Conservation (phyloP, 306 rosid species). For the Lathyrus oleraceus region DNA sequence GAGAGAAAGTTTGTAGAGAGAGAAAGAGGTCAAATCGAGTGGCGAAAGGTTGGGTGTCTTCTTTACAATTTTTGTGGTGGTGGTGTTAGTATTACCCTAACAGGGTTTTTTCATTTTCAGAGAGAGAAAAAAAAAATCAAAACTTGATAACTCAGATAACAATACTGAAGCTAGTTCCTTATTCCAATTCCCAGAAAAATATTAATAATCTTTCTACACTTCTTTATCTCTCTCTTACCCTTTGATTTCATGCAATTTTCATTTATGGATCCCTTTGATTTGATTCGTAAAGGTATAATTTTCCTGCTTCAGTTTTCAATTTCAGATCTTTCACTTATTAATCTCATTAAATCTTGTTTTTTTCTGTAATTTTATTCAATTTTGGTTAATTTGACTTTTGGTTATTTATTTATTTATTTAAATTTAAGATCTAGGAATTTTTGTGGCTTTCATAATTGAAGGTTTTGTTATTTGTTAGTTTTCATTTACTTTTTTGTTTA, state of each 20-base stretch:
- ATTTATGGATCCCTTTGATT: constrained; percentile 81
- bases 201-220: constrained; percentile 27
- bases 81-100: constrained; percentile 46
- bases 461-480: constrained; percentile 27
- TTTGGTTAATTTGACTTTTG: constrained; percentile 34
- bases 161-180: constrained; percentile 42
- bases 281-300: constrained; percentile 78
- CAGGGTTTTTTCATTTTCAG: constrained; percentile 47
- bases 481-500: not conserved
- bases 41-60: constrained; percentile 74
- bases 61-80: constrained; percentile 60
- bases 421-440: constrained; percentile 54
- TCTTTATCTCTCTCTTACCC: constrained; percentile 1
- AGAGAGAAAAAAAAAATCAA: constrained; percentile 1
- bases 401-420: too few species aligned
- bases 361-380: not conserved
- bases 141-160: constrained; percentile 44
- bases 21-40: constrained; percentile 73
- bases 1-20: constrained; percentile 33
- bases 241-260: constrained; percentile 41
- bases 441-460: constrained; percentile 30
- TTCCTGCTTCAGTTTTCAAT: not conserved
- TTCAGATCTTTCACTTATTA: constrained; percentile 49
- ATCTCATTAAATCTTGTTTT: constrained; percentile 2
- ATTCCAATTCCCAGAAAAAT: constrained; percentile 42